Base-by-base conservation (phyloP, 2,329 filamentous ascomycete species). In the Elsinoe arachidis region DNA sequence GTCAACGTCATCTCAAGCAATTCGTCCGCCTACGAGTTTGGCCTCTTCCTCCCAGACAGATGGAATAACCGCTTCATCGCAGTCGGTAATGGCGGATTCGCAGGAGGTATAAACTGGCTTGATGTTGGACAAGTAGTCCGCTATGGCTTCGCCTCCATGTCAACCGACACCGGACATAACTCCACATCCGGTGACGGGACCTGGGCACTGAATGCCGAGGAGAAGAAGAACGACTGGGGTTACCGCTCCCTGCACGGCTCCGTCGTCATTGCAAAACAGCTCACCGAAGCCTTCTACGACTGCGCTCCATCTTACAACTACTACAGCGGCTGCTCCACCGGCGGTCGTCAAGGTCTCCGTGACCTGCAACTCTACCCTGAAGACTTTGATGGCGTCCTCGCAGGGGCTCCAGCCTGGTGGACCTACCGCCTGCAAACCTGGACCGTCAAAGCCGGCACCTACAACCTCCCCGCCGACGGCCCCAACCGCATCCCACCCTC, bases 311-410 rank as follows among this genome's bases (percentile, higher is more conserved):
- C 68, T 11, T 77, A 75, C 55, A 76, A 74, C 5, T 84, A 84
- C 66, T 84, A 78, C 60, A 64, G 77, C 2, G 82, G 82, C 6
- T 84, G 82, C 63, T 83, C 80, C 0, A 77, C 79, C 0, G 82
- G 83, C 5, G 81, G 82, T 0, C 72, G 81, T 0, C 79, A 84
- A 69, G 82, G 80, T 2, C 69, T 81, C 34, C 79, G 78, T 55
- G 74, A 76, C 5, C 75, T 78, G 0, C 75, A 84, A 61, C 64
- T 69, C 12, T 82, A 76, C 59, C 80, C 82, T 0, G 70, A 76
- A 0, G 80, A 83, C 59, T 83, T 83, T 57, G 79, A 83, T 61
- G 81, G 81, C 17, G 72, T 80, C 9, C 64, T 83, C 1, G 76
- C 79, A 12, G 79, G 79, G 7, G 78, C 74, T 3, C 70, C 75